A percentile compares a stretch with the other conserved stretches of the same genome.
Evolutionary conservation across 2,329 filamentous ascomycete species (phyloP).

Genomic region (Trichophyton schoenleinii): DNA sequence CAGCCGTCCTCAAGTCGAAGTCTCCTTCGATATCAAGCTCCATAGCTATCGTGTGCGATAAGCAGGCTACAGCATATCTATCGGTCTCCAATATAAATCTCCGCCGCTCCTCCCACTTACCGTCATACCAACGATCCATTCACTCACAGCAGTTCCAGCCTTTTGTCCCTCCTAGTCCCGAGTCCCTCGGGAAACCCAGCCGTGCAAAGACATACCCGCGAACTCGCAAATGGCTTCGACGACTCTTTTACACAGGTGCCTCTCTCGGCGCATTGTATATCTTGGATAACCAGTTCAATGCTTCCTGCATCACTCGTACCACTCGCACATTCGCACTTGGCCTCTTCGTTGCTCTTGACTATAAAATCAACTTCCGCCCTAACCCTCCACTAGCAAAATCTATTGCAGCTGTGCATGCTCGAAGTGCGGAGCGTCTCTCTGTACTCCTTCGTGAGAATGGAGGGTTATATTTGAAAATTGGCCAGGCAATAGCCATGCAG

Average conservation of each 20-base stretch:
- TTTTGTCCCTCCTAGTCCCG: conserved; percentile 64
- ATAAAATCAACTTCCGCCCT: conserved; percentile 89
- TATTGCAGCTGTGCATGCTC: conserved; percentile 64
- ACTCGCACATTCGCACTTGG: conserved; percentile 70
- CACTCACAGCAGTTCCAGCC: conserved; percentile 25
- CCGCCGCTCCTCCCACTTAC: background rate
- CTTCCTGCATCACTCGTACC: conserved; percentile 64
- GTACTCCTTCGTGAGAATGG: conserved; percentile 74
- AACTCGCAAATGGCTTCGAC: conserved; percentile 62
- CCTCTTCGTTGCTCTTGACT: conserved; percentile 72
- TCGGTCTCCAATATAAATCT: background rate
- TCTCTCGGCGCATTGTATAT: conserved; percentile 52
- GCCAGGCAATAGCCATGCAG: conserved; percentile 97
- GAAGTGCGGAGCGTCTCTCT: conserved; percentile 74
- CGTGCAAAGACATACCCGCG: conserved; percentile 59
- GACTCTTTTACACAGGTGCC: conserved; percentile 51
- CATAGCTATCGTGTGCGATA: background rate
- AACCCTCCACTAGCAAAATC: conserved; percentile 61
- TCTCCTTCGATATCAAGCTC: background rate
- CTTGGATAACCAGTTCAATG: conserved; percentile 63
- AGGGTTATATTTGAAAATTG: conserved; percentile 91
- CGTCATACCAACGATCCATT: background rate
- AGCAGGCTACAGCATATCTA: background rate
- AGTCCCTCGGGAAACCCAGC: conserved; percentile 59
- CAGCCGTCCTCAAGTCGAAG: background rate